Conservation (phyloP, 805 yeast genomes). For the Zygoascus flipseniorum region DNA sequence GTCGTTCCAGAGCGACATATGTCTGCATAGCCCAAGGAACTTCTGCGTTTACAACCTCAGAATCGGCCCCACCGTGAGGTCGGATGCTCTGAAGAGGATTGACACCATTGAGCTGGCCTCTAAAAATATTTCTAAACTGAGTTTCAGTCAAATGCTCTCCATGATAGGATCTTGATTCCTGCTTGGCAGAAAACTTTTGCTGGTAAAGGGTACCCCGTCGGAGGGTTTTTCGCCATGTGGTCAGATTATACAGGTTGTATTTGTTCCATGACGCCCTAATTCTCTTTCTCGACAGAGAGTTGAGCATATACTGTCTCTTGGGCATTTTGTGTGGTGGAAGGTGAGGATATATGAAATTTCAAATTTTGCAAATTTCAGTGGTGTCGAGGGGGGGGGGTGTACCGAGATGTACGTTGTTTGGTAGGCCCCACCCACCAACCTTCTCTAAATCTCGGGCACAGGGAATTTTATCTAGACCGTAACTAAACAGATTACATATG, state of each 20-base stretch:
- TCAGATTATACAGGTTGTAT: conserved; percentile 81
- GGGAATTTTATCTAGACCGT: no score
- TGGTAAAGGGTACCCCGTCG: conserved; percentile 69
- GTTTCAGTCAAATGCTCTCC: conserved; percentile 88
- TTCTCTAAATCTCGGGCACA: no score
- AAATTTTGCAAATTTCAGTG: background rate
- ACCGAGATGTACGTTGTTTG: background rate
- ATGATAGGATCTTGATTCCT: conserved; percentile 89
- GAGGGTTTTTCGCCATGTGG: conserved; percentile 53
- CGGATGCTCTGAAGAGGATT: conserved; percentile 61
- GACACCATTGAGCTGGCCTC: conserved; percentile 66
- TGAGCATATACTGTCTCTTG: conserved; percentile 19
- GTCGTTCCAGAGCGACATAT: conserved; percentile 75
- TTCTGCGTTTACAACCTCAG: conserved; percentile 14
- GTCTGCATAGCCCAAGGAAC: conserved; percentile 88
- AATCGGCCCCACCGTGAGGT: conserved; percentile 42
- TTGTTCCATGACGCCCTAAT: conserved; percentile 88
- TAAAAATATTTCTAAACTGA: conserved; percentile 66
- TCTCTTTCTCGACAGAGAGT: conserved; percentile 29
- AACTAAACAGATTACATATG: no score
- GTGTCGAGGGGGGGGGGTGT: background rate
- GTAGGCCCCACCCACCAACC: no score
- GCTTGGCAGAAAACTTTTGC: conserved; percentile 87
- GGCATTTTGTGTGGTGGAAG: conserved; percentile 6
- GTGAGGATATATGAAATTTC: background rate